Percentiles rank a stretch among this genome's conserved stretches.
phyloP scores from a whole-genome alignment of 805 yeast genomes.

The Jamesozyma spencerorum region DNA sequence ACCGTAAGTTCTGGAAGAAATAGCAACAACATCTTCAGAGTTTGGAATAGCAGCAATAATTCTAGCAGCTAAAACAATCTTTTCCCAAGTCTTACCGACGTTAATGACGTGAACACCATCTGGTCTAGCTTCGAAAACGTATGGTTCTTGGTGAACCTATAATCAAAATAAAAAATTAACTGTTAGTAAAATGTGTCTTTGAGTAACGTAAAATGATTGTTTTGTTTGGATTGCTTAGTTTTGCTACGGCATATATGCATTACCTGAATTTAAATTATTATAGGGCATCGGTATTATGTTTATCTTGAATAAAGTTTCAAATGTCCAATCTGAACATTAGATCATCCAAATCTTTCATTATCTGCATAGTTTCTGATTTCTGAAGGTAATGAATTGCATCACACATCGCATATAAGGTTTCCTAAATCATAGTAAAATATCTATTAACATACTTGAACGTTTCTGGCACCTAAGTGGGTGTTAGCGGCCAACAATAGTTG shows the following conservation, averaged over 20 bases:
- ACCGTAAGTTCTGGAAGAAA: constrained; percentile 98
- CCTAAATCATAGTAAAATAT: neutral
- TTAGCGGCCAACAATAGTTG: constrained; percentile 99
- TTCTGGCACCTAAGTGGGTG: constrained; percentile 98
- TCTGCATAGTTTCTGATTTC: too few species aligned
- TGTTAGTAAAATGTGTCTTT: constrained; percentile 2
- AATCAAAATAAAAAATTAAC: neutral
- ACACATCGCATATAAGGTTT: neutral
- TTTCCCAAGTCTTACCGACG: constrained; percentile 99
- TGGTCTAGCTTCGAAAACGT: constrained; percentile 97
- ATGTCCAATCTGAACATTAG: too few species aligned
- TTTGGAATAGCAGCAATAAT: constrained; percentile 99
- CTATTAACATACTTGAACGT: constrained; percentile 81
- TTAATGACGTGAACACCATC: constrained; percentile 98
- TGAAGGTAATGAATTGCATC: neutral
- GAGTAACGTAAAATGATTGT: too few species aligned
- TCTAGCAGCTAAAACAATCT: constrained; percentile 98
- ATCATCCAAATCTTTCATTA: too few species aligned
- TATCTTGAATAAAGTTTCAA: too few species aligned
- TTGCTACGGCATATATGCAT: too few species aligned
- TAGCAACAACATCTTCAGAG: constrained; percentile 96
- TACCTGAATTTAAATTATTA: too few species aligned
- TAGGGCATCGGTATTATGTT: too few species aligned
- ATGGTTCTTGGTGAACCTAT: constrained; percentile 26
- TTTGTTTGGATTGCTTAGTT: too few species aligned